Conservation (phyloP, 306 rosid genomes). For the Quercus alba region DNA sequence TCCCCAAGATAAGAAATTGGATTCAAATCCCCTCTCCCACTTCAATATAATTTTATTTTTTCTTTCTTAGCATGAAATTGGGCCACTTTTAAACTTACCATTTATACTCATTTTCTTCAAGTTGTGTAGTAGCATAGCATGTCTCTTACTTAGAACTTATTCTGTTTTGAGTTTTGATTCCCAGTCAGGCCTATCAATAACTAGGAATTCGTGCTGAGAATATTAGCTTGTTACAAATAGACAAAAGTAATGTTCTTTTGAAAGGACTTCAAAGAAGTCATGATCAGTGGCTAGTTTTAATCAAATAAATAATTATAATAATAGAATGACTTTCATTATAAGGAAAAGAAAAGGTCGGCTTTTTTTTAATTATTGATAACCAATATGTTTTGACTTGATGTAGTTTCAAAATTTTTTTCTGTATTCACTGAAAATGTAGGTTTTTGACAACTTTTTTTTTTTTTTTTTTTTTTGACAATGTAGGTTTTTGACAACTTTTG, state of each 20-base stretch:
- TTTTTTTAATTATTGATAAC: too few species aligned
- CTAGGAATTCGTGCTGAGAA: background rate
- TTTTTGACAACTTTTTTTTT: too few species aligned
- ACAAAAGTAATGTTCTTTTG: background rate
- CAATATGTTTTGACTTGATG: too few species aligned
- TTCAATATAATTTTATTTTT: background rate
- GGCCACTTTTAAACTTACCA: background rate
- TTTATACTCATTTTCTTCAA: background rate
- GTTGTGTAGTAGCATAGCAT: background rate
- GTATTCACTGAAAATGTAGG: too few species aligned
- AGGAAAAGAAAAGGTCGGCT: background rate
- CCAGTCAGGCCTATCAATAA: background rate
- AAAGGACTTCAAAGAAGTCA: background rate
- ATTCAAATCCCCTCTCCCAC: too few species aligned
- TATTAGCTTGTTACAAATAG: background rate
- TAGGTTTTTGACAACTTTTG: too few species aligned
- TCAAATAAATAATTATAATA: background rate
- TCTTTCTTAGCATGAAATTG: background rate
- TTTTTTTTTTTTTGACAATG: too few species aligned
- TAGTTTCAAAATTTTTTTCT: too few species aligned
- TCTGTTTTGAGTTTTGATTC: background rate
- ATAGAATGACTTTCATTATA: too few species aligned
- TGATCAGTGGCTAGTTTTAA: background rate
- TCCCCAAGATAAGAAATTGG: too few species aligned
- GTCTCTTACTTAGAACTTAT: background rate